phyloP scores from a whole-genome alignment of 2,329 filamentous ascomycete species.

The Fusarium secorum region DNA sequence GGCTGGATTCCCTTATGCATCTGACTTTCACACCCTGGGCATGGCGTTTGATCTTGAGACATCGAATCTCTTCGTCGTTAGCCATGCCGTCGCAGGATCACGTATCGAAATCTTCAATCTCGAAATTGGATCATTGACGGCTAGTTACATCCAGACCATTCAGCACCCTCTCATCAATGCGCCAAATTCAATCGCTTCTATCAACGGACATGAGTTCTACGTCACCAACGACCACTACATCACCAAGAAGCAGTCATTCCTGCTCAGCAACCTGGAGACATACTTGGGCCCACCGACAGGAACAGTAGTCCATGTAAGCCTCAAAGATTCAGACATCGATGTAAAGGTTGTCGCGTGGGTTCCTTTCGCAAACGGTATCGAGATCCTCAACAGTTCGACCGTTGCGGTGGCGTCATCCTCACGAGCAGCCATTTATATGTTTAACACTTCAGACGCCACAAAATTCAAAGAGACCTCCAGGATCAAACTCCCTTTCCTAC shows the following conservation, averaged over 20 bases:
- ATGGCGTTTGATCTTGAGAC: constrained; percentile 49
- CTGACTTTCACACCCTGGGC: constrained; percentile 52
- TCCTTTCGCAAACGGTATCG: constrained; percentile 54
- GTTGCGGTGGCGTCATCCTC: constrained; percentile 50
- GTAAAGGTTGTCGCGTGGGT: constrained; percentile 45
- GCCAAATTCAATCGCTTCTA: constrained; percentile 51
- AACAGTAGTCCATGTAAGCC: constrained; percentile 48
- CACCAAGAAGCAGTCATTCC: constrained; percentile 29
- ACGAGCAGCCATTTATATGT: constrained; percentile 19
- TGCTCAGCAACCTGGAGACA: constrained; percentile 47
- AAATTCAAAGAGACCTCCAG: neutral
- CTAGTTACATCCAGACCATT: constrained; percentile 49
- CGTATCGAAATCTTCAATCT: constrained; percentile 52
- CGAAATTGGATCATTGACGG: constrained; percentile 44
- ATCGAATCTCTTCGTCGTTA: constrained; percentile 49
- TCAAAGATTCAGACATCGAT: constrained; percentile 12
- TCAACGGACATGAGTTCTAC: constrained; percentile 49
- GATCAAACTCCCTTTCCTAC: constrained; percentile 47
- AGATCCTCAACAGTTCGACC: constrained; percentile 49
- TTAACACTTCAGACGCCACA: neutral
- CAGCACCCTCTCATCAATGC: constrained; percentile 49
- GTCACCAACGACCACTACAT: constrained; percentile 54
- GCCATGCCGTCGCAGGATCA: constrained; percentile 47
- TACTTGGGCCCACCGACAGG: constrained; percentile 45
- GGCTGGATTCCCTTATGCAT: constrained; percentile 27